Evolutionary conservation across 371 early-diverging fungal genomes (phyloP), one percentile per base, ranked within the genome.

Genomic region (Rhizomucor pusillus): DNA sequence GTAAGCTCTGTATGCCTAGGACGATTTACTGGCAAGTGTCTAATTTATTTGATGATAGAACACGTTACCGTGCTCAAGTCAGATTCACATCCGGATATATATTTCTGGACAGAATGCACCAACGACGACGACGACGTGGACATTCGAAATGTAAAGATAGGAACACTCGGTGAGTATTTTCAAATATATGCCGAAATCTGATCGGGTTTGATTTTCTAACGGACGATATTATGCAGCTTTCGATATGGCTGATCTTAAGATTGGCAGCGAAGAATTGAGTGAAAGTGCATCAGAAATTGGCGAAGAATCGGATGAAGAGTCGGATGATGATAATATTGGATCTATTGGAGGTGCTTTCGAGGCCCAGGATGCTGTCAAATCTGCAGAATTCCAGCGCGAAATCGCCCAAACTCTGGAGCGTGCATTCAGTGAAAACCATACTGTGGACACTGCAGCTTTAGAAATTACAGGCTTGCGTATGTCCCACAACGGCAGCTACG

Each of bases 391-490:
- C 69, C 84, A 84, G 47, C 74, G 76, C 16, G 98, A 97, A 75
- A 84, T 92, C 22, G 69, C 75, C 1, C 80, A 80, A 56, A 94
- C 94, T 0, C 63, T 95, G 47, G 85, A 89, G 23, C 81, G 95
- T 13, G 91, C 93, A 10, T 79, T 95, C 57, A 77, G 71, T 23
- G 92, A 94, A 51, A 74, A 82, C 41, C 92, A 90, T 60, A 65
- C 76, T 1, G 80, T 89, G 10, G 92, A 91, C 22, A 85, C 85
- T 54, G 85, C 94, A 6, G 81, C 84, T 11, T 67, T 94, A 14
- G 97, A 98, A 75, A 78, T 97, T 25, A 95, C 93, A 50, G 87
- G 93, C 7, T 71, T 93, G 55, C 90, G 95, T 58, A 89, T 96
- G 90, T 88, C 95, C 5, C 85, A 84, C 60, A 89, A 96, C 65